Conservation (phyloP, 2,329 filamentous ascomycete species). For the Neopestalotiopsis sp. region DNA sequence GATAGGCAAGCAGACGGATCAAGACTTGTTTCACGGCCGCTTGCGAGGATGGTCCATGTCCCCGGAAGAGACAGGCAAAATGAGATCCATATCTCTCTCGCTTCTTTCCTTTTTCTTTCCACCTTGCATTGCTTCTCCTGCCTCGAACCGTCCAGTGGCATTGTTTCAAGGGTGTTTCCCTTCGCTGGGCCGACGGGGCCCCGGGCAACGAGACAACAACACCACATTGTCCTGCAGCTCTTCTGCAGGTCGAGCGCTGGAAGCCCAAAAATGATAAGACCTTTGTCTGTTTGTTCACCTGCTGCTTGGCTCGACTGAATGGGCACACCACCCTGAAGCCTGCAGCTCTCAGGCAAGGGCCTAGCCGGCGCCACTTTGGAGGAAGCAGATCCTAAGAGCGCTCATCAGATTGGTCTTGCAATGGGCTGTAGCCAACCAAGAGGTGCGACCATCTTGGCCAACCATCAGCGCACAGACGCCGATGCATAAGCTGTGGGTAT, state of each 20-base stretch:
- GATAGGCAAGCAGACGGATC: constrained; percentile 6
- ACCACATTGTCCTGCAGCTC: constrained; percentile 9
- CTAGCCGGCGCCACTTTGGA: constrained; percentile 28
- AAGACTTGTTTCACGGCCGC: constrained; percentile 14
- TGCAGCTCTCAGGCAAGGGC: constrained; percentile 20
- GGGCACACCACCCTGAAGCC: constrained; percentile 16
- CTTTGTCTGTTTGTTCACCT: neutral
- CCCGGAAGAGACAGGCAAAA: neutral
- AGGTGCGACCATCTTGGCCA: constrained; percentile 9
- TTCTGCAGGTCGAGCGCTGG: constrained; percentile 3
- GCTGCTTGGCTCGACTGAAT: constrained; percentile 1
- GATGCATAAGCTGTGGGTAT: constrained; percentile 27
- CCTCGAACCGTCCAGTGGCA: neutral
- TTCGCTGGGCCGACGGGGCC: constrained; percentile 11
- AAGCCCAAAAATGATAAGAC: constrained; percentile 20
- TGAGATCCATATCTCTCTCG: constrained; percentile 8
- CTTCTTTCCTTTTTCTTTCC: neutral
- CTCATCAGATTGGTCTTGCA: constrained; percentile 20
- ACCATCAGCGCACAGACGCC: constrained; percentile 26
- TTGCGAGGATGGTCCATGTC: constrained; percentile 18
- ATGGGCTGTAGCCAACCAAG: constrained; percentile 26
- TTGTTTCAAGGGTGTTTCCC: constrained; percentile 13
- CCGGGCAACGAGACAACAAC: constrained; percentile 5
- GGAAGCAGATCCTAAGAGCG: constrained; percentile 26
- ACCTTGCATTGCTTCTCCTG: constrained; percentile 1